phyloP scores from a whole-genome alignment of 2,329 filamentous ascomycete species.

The Penicillium brevicompactum region DNA sequence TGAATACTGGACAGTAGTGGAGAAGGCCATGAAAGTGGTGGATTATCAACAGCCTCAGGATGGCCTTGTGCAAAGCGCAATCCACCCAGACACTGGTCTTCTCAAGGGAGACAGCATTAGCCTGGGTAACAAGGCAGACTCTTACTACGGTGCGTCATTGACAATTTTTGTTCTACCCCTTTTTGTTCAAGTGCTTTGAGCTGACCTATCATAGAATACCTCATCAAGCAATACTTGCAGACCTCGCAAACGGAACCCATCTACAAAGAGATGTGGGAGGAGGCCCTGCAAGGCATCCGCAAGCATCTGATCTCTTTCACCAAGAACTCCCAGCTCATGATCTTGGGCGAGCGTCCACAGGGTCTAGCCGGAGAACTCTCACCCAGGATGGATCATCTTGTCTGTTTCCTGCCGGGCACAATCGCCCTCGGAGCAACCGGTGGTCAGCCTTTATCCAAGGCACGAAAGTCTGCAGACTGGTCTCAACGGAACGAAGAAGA shows the following conservation, averaged over 20 bases:
- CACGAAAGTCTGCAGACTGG: constrained; percentile 73
- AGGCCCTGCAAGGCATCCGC: constrained; percentile 79
- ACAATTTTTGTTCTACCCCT: neutral
- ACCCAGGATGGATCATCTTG: constrained; percentile 95
- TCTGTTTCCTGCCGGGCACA: constrained; percentile 96
- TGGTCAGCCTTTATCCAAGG: constrained; percentile 73
- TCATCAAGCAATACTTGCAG: constrained; percentile 97
- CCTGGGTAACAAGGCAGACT: constrained; percentile 90
- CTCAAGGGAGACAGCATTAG: constrained; percentile 87
- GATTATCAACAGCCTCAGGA: constrained; percentile 79
- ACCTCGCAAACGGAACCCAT: constrained; percentile 82
- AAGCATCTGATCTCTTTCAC: constrained; percentile 93
- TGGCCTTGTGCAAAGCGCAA: constrained; percentile 88
- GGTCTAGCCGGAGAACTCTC: constrained; percentile 65
- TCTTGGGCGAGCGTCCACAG: constrained; percentile 80
- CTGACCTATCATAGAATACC: constrained; percentile 65
- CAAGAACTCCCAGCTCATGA: constrained; percentile 75
- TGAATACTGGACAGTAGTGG: constrained; percentile 87
- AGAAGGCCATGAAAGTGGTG: constrained; percentile 88
- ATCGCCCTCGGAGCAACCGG: constrained; percentile 87
- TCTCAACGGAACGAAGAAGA: constrained; percentile 78
- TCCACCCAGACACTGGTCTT: constrained; percentile 74
- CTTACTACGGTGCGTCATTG: constrained; percentile 70
- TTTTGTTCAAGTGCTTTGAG: neutral
- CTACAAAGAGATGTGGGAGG: constrained; percentile 91